Evolutionary conservation across 345 rosid species (phyloP), one percentile per base, ranked within the genome.

Genomic region (Salix suchowensis): DNA sequence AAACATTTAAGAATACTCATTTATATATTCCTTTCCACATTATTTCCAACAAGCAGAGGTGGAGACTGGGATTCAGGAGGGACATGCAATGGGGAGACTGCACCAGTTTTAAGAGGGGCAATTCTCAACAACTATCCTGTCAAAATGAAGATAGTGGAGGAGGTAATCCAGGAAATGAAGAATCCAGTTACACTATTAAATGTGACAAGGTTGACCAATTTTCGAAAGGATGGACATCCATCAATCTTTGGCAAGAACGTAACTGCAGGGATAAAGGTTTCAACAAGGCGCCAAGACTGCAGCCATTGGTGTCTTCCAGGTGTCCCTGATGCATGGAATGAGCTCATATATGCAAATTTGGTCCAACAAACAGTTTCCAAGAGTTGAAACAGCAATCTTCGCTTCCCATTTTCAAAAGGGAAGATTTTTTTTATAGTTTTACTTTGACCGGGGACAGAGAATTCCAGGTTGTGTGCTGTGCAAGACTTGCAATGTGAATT

Each of bases 41-140:
- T 76, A 2, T n/a, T 70, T 76, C 24, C 26, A 42, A 60, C 46
- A 62, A 81, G 86, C 81, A 92, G 98, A 68, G 98, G 98, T 32
- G 98, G 98, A 69, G 98, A 91, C 67, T 93, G 98, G 98, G 90
- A 95, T 84, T 93, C 97, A 0, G 98, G 98, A 42, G 98, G 98
- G 65, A 77, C 97, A 7, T 95, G 98, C 83, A 84, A 83, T 4
- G 96, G 96, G 78, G 98, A 93, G 83, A 86, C 81, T 8, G 85
- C 86, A 68, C 98, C 98, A 30, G 78, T 90, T 58, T 72, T 82
- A 77, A 86, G 78, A 5, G 97, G 96, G 50, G 62, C 89, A 32
- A 79, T 93, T 80, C 89, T 91, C 8, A 79, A 88, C 64, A 85
- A 69, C 58, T 93, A 91, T 77, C 97, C 98, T 48, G 64, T 84